These are phyloP conservation scores for Tricholoma terreum DNA, from an alignment of 768 basidiomycete species.

Conservation along the genomic window DNA sequence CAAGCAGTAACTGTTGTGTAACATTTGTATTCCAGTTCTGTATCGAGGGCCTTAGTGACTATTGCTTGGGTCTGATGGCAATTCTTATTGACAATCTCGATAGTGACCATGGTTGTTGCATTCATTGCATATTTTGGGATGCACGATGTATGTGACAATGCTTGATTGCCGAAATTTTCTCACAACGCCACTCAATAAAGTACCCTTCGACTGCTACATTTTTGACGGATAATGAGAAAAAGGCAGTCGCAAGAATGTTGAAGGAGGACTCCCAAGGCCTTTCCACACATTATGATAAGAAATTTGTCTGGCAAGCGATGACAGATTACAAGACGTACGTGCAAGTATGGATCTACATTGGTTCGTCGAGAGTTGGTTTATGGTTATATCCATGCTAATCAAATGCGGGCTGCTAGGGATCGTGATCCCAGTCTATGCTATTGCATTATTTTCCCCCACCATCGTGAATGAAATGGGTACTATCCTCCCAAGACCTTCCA, in stretches of 20 bases:
- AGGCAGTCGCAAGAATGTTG: slow-evolving; percentile 36
- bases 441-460: slow-evolving; percentile 49
- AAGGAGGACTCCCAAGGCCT: slow-evolving; percentile 43
- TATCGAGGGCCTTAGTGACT: slow-evolving; percentile 38
- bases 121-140: slow-evolving; percentile 47
- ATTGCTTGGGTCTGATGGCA: background rate
- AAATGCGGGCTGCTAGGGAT: slow-evolving; percentile 21
- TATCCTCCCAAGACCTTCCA: background rate
- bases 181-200: slow-evolving; percentile 20
- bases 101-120: slow-evolving; percentile 39
- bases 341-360: slow-evolving; percentile 40
- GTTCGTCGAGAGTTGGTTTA: slow-evolving; percentile 19
- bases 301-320: slow-evolving; percentile 49
- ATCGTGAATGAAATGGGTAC: slow-evolving; percentile 43
- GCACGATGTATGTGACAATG: slow-evolving; percentile 42
- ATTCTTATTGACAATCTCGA: background rate
- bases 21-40: slow-evolving; percentile 32
- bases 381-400: background rate
- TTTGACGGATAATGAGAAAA: slow-evolving; percentile 43
- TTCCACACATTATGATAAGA: slow-evolving; percentile 41
- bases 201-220: slow-evolving; percentile 60
- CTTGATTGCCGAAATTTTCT: background rate
- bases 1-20: background rate
- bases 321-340: slow-evolving; percentile 43
- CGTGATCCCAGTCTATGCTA: slow-evolving; percentile 42